A percentile compares a stretch with the other conserved stretches of the same genome.
These are phyloP conservation scores for Suillus decipiens DNA, from an alignment of 768 basidiomycete genomes.

Conservation along the genomic window DNA sequence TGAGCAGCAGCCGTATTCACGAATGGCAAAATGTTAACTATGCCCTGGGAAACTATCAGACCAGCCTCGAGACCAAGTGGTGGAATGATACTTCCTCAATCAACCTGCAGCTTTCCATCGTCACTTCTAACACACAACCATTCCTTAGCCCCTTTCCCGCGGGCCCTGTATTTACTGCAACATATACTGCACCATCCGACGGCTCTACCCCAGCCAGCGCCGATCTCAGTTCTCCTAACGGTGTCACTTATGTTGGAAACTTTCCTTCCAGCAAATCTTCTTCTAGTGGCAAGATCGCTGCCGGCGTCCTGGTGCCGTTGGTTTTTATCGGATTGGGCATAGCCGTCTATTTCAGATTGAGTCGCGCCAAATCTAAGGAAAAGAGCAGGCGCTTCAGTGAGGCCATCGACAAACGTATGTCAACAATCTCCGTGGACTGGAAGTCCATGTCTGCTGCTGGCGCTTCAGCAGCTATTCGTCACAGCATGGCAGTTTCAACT, in stretches of 20 bases:
- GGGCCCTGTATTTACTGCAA: constrained; percentile 71
- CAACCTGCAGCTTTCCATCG: constrained; percentile 60
- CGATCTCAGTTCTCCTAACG: constrained; percentile 36
- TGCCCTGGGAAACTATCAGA: constrained; percentile 48
- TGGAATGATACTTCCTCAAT: constrained; percentile 60
- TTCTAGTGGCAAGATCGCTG: constrained; percentile 63
- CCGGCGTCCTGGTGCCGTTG: constrained; percentile 61
- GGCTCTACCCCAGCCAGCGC: constrained; percentile 43
- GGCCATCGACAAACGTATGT: constrained; percentile 81
- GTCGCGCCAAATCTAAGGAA: constrained; percentile 48
- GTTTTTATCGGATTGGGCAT: constrained; percentile 51
- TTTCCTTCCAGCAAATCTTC: constrained; percentile 36
- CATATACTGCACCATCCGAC: constrained; percentile 46
- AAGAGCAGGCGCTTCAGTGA: constrained; percentile 63
- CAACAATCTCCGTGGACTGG: constrained; percentile 78
- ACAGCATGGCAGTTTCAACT: constrained; percentile 55
- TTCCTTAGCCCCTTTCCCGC: constrained; percentile 58
- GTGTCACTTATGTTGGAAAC: constrained; percentile 43
- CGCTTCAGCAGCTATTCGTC: constrained; percentile 72
- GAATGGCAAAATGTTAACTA: constrained; percentile 57
- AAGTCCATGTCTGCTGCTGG: constrained; percentile 69
- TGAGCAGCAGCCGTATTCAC: constrained; percentile 47
- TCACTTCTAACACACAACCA: constrained; percentile 47
- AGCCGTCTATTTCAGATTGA: constrained; percentile 53
- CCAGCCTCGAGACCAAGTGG: constrained; percentile 62